These are phyloP conservation scores for Solanum chaucha DNA, from an alignment of 257 asterid genomes.

Conservation along the genomic window DNA sequence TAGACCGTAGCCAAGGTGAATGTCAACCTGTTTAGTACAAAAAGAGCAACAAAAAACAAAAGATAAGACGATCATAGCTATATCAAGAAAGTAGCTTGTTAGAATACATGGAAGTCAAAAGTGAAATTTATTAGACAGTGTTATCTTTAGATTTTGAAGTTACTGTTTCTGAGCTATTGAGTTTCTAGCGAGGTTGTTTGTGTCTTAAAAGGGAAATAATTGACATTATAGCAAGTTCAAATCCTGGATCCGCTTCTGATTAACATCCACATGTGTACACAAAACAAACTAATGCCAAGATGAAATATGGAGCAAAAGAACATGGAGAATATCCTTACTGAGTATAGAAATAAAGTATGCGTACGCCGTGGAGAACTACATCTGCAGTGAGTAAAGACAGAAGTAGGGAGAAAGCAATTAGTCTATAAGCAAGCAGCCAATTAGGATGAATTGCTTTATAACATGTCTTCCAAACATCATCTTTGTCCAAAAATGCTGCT, in stretches of 20 bases:
- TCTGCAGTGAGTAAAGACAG: conserved; percentile 50
- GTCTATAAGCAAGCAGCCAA: conserved; percentile 70
- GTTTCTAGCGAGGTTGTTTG: not conserved
- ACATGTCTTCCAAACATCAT: conserved; percentile 73
- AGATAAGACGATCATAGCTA: not conserved
- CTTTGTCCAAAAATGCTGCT: conserved; percentile 32
- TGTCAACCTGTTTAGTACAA: conserved; percentile 74
- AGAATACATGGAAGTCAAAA: not conserved
- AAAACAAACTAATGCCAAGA: not conserved
- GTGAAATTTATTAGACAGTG: not conserved
- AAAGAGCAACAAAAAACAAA: conserved; percentile 2
- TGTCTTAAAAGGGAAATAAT: not conserved
- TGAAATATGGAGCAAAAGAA: not conserved
- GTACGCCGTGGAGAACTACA: conserved; percentile 21
- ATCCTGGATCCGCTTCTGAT: not conserved
- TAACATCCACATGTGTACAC: not conserved
- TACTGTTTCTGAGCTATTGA: not conserved
- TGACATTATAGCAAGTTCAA: not conserved
- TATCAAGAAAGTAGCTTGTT: not conserved
- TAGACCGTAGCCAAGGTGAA: conserved; percentile 61
- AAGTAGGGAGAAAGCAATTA: conserved; percentile 42
- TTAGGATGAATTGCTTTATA: conserved; percentile 40
- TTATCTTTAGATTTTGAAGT: not conserved
- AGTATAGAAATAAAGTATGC: conserved; percentile 46
- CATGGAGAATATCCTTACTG: conserved; percentile 39